Conservation (phyloP, 176 grass and related monocot genomes). For the Carex kokanica region DNA sequence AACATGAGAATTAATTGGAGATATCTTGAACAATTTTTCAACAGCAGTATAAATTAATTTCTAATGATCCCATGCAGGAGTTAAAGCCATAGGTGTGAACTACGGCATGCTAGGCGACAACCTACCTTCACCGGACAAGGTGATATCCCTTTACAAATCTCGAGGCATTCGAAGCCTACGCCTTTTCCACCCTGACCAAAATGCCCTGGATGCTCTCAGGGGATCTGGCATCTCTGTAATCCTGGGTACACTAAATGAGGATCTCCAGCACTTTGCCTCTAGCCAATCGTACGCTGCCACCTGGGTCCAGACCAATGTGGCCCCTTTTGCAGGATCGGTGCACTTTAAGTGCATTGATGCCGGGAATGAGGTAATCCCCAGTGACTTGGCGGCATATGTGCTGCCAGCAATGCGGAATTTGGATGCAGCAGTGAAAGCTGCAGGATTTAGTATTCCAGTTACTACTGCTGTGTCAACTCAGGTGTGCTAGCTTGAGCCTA, state of each 20-base stretch:
- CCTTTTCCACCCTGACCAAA: conserved; percentile 63
- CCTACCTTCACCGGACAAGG: conserved; percentile 73
- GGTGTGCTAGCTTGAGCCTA: neutral
- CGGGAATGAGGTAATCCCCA: conserved; percentile 76
- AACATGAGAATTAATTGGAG: neutral
- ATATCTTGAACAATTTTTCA: neutral
- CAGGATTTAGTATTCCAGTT: conserved; percentile 46
- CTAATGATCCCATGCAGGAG: conserved; percentile 32
- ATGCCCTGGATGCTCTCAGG: conserved; percentile 50
- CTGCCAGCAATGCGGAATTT: conserved; percentile 74
- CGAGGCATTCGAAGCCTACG: conserved; percentile 51
- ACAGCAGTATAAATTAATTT: conserved; percentile 8
- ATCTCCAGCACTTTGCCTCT: conserved; percentile 52
- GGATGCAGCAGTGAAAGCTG: conserved; percentile 41
- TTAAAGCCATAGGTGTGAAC: conserved; percentile 64
- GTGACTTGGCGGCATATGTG: conserved; percentile 39
- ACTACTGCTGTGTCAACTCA: conserved; percentile 58
- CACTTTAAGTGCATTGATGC: conserved; percentile 69
- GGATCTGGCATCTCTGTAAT: conserved; percentile 61
- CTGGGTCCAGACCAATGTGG: conserved; percentile 70
- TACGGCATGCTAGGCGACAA: conserved; percentile 69
- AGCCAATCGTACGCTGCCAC: conserved; percentile 44
- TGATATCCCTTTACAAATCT: conserved; percentile 55
- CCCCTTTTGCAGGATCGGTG: conserved; percentile 62
- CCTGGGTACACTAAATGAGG: conserved; percentile 76